These are phyloP conservation scores for Neonectria sp. DNA, from an alignment of 2,329 filamentous ascomycete genomes.

Conservation along the genomic window DNA sequence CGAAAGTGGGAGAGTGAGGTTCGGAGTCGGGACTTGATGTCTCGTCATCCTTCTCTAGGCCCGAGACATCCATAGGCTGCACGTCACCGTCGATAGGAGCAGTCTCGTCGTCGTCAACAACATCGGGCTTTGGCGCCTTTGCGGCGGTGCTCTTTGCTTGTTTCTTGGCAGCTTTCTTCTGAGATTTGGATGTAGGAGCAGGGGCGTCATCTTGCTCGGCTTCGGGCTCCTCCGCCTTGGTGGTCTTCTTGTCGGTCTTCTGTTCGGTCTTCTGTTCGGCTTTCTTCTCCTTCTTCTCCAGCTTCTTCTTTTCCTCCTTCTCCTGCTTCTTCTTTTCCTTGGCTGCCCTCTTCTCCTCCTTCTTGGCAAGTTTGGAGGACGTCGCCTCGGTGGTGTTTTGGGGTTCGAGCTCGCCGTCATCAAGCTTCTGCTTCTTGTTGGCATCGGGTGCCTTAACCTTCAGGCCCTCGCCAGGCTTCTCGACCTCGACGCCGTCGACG, in stretches of 20 bases:
- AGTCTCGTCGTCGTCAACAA: slow-evolving; percentile 32
- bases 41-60: slow-evolving; percentile 59
- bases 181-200: slow-evolving; percentile 41
- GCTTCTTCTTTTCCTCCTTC: slow-evolving; percentile 62
- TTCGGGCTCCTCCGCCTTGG: slow-evolving; percentile 31
- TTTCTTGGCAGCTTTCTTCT: slow-evolving; percentile 49
- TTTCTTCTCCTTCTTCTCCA: slow-evolving; percentile 61
- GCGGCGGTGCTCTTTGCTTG: slow-evolving; percentile 41
- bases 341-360: slow-evolving; percentile 67
- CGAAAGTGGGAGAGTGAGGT: slow-evolving; percentile 68
- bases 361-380: slow-evolving; percentile 63
- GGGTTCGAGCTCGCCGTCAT: slow-evolving; percentile 44
- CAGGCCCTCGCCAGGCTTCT: slow-evolving; percentile 76
- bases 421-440: slow-evolving; percentile 70
- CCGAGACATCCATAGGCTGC: slow-evolving; percentile 47
- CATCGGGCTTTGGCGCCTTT: slow-evolving; percentile 35
- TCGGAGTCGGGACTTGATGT: slow-evolving; percentile 68
- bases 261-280: slow-evolving; percentile 54
- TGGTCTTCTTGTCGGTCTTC: slow-evolving; percentile 47
- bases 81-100: slow-evolving; percentile 34
- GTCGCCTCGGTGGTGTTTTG: slow-evolving; percentile 63
- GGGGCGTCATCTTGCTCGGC: slow-evolving; percentile 35
- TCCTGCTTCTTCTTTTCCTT: slow-evolving; percentile 64
- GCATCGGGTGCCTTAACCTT: slow-evolving; percentile 63
- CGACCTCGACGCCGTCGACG: slow-evolving; percentile 69